phyloP scores from a whole-genome alignment of 202 grass and related monocot species.

The Digitaria exilis region DNA sequence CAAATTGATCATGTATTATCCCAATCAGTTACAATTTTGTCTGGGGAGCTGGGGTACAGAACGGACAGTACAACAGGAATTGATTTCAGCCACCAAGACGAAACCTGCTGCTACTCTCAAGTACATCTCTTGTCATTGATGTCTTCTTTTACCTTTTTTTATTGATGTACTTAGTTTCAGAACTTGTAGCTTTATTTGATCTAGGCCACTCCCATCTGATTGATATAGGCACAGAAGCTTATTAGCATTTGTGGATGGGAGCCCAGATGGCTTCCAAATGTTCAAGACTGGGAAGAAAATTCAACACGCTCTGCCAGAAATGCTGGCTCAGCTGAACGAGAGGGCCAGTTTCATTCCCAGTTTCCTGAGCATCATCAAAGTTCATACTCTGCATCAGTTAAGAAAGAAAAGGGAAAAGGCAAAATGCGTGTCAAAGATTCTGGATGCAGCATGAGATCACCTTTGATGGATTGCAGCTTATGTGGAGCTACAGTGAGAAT shows the following conservation, averaged over 20 bases:
- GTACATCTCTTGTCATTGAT: slow-evolving; percentile 60
- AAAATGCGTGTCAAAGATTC: slow-evolving; percentile 72
- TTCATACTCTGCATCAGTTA: slow-evolving; percentile 64
- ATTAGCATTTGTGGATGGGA: slow-evolving; percentile 99
- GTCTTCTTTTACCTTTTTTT: slow-evolving; percentile 11
- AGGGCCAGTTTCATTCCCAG: slow-evolving; percentile 39
- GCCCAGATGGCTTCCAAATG: slow-evolving; percentile 95
- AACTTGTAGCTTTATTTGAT: slow-evolving; percentile 50
- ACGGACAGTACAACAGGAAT: slow-evolving; percentile 59
- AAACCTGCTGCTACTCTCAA: slow-evolving; percentile 70
- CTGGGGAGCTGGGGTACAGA: slow-evolving; percentile 75
- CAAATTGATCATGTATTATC: slow-evolving; percentile 80
- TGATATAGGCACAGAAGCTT: slow-evolving; percentile 88
- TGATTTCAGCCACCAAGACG: slow-evolving; percentile 62
- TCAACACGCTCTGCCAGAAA: slow-evolving; percentile 81
- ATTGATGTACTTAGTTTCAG: slow-evolving; percentile 27
- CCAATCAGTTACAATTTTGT: slow-evolving; percentile 67
- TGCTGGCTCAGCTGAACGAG: slow-evolving; percentile 56
- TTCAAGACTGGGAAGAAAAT: slow-evolving; percentile 99
- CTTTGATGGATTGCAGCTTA: slow-evolving; percentile 97
- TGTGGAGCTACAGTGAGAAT: slow-evolving; percentile 94
- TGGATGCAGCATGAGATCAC: slow-evolving; percentile 77
- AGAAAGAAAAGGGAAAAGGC: slow-evolving; percentile 78
- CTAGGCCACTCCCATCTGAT: slow-evolving; percentile 42
- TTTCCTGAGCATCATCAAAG: slow-evolving; percentile 53